phyloP scores from a whole-genome alignment of 768 basidiomycete species.

The Dacryopinax spathularia region DNA sequence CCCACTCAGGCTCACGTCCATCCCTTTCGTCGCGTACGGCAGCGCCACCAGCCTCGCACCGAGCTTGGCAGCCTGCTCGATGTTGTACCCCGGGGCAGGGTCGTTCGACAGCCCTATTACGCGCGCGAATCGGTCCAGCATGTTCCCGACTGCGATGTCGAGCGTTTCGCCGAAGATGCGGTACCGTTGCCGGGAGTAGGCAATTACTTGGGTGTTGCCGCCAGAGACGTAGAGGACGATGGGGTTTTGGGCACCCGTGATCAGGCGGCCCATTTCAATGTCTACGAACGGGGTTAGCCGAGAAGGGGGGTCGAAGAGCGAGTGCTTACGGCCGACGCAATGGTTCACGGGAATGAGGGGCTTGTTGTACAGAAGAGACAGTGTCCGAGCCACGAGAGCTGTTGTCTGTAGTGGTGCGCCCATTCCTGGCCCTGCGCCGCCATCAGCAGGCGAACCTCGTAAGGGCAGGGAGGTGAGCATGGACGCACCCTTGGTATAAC shows the following conservation, averaged over 20 bases:
- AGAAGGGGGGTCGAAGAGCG: not conserved
- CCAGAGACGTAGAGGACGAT: slow-evolving; percentile 97
- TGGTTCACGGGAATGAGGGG: slow-evolving; percentile 98
- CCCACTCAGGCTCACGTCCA: slow-evolving; percentile 95
- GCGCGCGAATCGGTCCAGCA: slow-evolving; percentile 90
- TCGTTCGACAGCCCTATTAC: slow-evolving; percentile 91
- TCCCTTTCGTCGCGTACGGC: slow-evolving; percentile 94
- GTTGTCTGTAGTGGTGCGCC: slow-evolving; percentile 93
- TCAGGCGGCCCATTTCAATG: slow-evolving; percentile 95
- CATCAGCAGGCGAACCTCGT: not conserved
- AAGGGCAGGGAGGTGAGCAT: not conserved
- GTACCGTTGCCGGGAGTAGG: slow-evolving; percentile 93
- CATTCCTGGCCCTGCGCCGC: slow-evolving; percentile 83
- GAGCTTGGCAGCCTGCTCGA: slow-evolving; percentile 89
- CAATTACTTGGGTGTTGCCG: slow-evolving; percentile 98
- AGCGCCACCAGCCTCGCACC: slow-evolving; percentile 70
- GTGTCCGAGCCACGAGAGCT: slow-evolving; percentile 79
- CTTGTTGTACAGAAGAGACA: slow-evolving; percentile 75
- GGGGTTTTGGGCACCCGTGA: slow-evolving; percentile 88
- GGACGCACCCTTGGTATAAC: slow-evolving; percentile 79
- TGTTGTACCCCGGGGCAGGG: slow-evolving; percentile 92
- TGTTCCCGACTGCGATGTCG: slow-evolving; percentile 99
- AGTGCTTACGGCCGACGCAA: slow-evolving; percentile 80
- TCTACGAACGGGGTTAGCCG: slow-evolving; percentile 35
- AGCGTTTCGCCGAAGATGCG: slow-evolving; percentile 97